These are phyloP conservation scores for Annulohypoxylon moriforme DNA, from an alignment of 495 filamentous ascomycete genomes.

Conservation along the genomic window DNA sequence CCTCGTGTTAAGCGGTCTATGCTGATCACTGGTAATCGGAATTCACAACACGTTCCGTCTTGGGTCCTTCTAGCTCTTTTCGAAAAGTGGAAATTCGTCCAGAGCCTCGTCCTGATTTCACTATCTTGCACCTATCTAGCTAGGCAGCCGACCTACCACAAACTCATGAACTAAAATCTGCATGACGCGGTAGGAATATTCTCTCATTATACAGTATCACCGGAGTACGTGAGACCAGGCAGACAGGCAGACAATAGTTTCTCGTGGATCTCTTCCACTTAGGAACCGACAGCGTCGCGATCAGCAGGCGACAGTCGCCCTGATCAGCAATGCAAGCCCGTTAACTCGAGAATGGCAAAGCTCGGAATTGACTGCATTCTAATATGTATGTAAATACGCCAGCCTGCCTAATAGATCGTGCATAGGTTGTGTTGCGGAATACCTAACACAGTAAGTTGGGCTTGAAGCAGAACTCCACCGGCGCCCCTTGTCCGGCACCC, in stretches of 20 bases:
- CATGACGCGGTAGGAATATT: conserved; percentile 20
- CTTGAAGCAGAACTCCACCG: conserved; percentile 38
- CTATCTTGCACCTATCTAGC: conserved; percentile 12
- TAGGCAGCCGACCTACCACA: conserved; percentile 18
- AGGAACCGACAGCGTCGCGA: conserved; percentile 26
- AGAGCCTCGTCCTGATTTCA: conserved; percentile 40
- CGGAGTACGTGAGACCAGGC: conserved; percentile 13
- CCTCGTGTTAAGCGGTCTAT: conserved; percentile 31
- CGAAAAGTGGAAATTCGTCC: conserved; percentile 31
- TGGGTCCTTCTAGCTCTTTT: conserved; percentile 24
- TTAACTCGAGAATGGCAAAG: conserved; percentile 19
- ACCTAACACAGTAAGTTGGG: conserved; percentile 39
- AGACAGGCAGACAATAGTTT: not conserved
- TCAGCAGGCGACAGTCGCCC: conserved; percentile 35
- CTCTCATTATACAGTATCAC: conserved; percentile 12
- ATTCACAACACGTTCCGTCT: conserved; percentile 19
- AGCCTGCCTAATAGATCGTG: conserved; percentile 33
- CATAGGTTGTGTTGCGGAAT: conserved; percentile 25
- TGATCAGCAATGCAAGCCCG: conserved; percentile 39
- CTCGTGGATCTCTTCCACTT: conserved; percentile 37
- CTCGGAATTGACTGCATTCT: conserved; percentile 19
- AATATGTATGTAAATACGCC: conserved; percentile 13
- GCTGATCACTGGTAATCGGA: conserved; percentile 22
- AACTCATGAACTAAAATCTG: conserved; percentile 13
- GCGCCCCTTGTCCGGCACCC: conserved; percentile 20